Evolutionary conservation across 805 yeast species (phyloP), one percentile per base, ranked within the genome.

Genomic region (Zygotorulaspora florentina): DNA sequence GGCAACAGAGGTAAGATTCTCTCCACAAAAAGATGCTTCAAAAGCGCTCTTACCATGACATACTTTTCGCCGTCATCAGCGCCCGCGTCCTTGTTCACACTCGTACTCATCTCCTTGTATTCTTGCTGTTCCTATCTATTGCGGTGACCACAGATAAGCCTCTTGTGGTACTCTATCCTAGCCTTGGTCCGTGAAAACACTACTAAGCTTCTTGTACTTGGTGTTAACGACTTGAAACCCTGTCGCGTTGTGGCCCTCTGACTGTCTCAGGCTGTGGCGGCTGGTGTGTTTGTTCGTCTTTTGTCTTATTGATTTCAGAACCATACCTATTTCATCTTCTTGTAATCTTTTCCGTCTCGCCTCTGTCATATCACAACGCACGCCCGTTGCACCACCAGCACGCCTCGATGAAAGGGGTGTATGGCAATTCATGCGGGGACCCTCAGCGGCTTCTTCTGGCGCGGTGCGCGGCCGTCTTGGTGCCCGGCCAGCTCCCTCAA

Each of bases 1-100:
- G 65, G 65, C 8, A 61, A 44, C 17, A 59, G 18, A n/a, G 59
- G 58, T 6, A 52, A 43, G 3, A 61, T 41, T 36, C 61, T 54
- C 11, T 61, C 64, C 15, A 52, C 47, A 35, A 35, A 53, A 10
- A 61, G 20, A 36, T 58, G 60, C 33, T 51, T 56, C 8, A 52
- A 40, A 27, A 59, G 42, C n/a, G 55, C 30, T 17, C 37, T 40
- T 20, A 49, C 50, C 52, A 49, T 41, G 12, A 33, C 36, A 16
- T 33, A 4, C 20, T 38, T 29, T 13, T 15, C 28, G 35, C 33
- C 13, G 28, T 18, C 12, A 10, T 12, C 23, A 12, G 18, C 27
- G 13, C n/a, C 35, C 18, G 8, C 2, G 39, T 17, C 26, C 23
- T 16, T 35, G 33, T 25, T 34, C 33, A 39, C 17, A 10, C 41